Base-by-base conservation (phyloP, 2,329 filamentous ascomycete species). In the Dactylellina cionopaga region DNA sequence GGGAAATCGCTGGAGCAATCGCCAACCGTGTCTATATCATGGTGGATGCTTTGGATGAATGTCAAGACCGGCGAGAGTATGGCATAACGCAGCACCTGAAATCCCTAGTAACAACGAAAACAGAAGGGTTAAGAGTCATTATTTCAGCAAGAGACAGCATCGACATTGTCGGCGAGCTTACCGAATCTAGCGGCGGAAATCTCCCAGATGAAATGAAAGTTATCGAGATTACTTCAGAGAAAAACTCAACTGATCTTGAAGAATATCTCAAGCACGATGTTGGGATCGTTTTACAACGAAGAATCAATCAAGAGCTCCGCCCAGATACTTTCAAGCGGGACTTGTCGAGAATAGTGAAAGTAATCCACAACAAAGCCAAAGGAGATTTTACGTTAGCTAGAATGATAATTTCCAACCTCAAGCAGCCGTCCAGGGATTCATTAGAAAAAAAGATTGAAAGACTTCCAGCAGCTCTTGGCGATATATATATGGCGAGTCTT, bases 361-460 rank as follows among this genome's bases (percentile, higher is more conserved):
- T 70, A 6, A 44, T 70, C 13, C 65, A 63, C 24, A 5, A 35
- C 3, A 70, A 70, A 51, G 56, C 56, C 1, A 70, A 63, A n/a
- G 65, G 65, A 9, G 65, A 70, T 27, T 70, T 70, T 41, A 70
- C 65, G 11, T 24, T 70, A 17, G 56, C 65, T 3, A 62, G 60
- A 29, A 44, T 70, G 19, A 63, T 70, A 37, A 47, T 70, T 10
- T 56, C 56, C 1, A 70, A 24, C 31, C 37, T 70, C 2, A 47
- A 70, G 29, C 65, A 70, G 9, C 65, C 65, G 4, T 70, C 65
- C 5, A 70, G 56, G 13, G 41, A 63, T n/a, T 19, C 56, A 3
- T 31, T 70, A 2, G 49, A 70, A n/a, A 52, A 46, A 15, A 70
- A 37, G 17, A 58, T 70, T 24, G 19, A 27, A 13, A 29, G 31